A percentile compares a stretch with the other conserved stretches of the same genome.
phyloP scores from a whole-genome alignment of 2,329 filamentous ascomycete species.

The Fusarium sp. region DNA sequence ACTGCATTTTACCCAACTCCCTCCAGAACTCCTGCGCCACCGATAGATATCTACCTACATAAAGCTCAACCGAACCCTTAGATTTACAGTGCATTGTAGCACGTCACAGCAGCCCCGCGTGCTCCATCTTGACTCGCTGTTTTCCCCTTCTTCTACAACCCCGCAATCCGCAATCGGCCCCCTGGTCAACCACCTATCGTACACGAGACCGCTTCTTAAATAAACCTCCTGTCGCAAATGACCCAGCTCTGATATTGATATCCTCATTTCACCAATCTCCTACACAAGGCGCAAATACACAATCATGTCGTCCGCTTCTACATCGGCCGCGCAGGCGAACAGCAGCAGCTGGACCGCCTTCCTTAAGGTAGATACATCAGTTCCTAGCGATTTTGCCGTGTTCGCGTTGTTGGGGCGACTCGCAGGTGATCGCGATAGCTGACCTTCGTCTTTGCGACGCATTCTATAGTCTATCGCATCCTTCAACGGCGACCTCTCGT shows the following conservation, averaged over 20 bases:
- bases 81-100: constrained; percentile 10
- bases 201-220: constrained; percentile 37
- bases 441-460: constrained; percentile 29
- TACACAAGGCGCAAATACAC: constrained; percentile 14
- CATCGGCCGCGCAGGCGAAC: constrained; percentile 54
- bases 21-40: not conserved
- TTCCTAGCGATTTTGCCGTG: constrained; percentile 1
- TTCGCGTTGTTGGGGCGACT: constrained; percentile 7
- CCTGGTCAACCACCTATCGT: constrained; percentile 36
- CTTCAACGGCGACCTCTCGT: constrained; percentile 85
- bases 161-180: constrained; percentile 47
- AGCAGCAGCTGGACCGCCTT: constrained; percentile 66
- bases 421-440: constrained; percentile 23
- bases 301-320: constrained; percentile 51
- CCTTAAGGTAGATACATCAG: constrained; percentile 60
- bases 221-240: constrained; percentile 29
- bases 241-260: constrained; percentile 7
- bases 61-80: constrained; percentile 3
- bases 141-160: constrained; percentile 39
- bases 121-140: constrained; percentile 23
- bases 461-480: constrained; percentile 76
- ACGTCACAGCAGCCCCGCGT: constrained; percentile 29
- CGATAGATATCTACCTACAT: not conserved
- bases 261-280: constrained; percentile 10
- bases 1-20: not conserved